Evolutionary conservation across 768 basidiomycete species (phyloP).

Genomic region (Psilocybe cyanescens): DNA sequence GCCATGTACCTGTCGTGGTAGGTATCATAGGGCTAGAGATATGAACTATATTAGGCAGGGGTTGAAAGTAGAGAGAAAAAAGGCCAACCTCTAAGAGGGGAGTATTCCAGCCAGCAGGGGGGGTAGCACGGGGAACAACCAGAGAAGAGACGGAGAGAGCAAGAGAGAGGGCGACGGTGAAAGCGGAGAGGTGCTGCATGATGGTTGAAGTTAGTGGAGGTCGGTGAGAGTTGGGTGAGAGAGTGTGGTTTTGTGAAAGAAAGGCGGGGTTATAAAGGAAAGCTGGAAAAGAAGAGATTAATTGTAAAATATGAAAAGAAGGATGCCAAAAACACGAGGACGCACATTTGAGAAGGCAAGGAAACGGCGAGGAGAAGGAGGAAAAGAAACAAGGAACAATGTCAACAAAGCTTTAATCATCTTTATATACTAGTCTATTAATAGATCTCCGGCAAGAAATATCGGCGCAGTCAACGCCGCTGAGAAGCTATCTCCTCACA

Average conservation of each 20-base stretch:
- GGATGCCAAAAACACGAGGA: conserved; percentile 37
- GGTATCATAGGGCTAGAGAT: conserved; percentile 45
- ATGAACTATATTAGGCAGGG: conserved; percentile 8
- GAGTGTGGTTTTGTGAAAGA: conserved; percentile 31
- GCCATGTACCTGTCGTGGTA: conserved; percentile 70
- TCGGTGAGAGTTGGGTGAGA: conserved; percentile 29
- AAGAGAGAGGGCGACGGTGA: conserved; percentile 48
- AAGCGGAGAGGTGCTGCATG: conserved; percentile 40
- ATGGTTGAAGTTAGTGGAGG: conserved; percentile 11
- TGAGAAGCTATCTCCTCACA: conserved; percentile 1
- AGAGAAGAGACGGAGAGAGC: conserved; percentile 41
- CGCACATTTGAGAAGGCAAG: conserved; percentile 32
- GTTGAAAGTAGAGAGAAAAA: neutral
- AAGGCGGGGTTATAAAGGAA: conserved; percentile 30
- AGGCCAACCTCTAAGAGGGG: conserved; percentile 48
- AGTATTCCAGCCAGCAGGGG: conserved; percentile 48
- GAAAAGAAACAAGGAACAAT: conserved; percentile 24
- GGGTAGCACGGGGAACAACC: conserved; percentile 41
- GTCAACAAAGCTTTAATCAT: conserved; percentile 19
- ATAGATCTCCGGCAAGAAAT: conserved; percentile 13
- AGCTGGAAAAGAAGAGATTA: conserved; percentile 23
- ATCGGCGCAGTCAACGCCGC: conserved; percentile 15
- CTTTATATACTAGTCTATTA: conserved; percentile 19
- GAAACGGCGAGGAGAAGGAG: conserved; percentile 21
- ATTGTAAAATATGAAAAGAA: conserved; percentile 31